Evolutionary conservation across 202 grass and related monocot genomes (phyloP).

Genomic region (Zizania palustris): DNA sequence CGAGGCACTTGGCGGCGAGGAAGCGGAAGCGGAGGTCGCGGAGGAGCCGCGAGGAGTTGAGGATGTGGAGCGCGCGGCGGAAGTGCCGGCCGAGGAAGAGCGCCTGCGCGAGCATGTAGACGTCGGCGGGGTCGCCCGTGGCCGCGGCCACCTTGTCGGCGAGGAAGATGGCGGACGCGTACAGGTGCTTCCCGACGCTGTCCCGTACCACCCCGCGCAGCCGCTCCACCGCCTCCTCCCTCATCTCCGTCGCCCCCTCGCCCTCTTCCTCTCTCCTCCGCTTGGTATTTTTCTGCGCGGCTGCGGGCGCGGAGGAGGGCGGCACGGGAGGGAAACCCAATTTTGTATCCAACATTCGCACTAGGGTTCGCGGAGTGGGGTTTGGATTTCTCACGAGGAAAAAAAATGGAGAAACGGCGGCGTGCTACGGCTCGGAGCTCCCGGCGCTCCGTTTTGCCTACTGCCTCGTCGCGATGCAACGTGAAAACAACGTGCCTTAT

Average conservation of each 20-base stretch:
- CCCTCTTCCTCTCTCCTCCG: conserved; percentile 47
- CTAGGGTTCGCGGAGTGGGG: conserved; percentile 49
- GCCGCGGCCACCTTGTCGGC: conserved; percentile 79
- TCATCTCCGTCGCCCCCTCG: conserved; percentile 53
- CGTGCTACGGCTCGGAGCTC: not conserved
- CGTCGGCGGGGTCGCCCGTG: conserved; percentile 69
- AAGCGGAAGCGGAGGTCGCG: conserved; percentile 87
- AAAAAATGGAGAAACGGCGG: not conserved
- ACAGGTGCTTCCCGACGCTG: conserved; percentile 88
- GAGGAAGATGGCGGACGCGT: conserved; percentile 89
- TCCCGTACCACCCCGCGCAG: conserved; percentile 85
- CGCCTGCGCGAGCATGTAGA: conserved; percentile 93
- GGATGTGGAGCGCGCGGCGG: conserved; percentile 87
- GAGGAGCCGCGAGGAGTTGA: conserved; percentile 72
- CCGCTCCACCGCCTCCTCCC: conserved; percentile 79
- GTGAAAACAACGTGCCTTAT: not conserved
- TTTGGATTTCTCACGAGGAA: conserved; percentile 25
- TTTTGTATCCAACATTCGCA: conserved; percentile 53
- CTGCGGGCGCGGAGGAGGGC: conserved; percentile 33
- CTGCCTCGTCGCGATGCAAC: too few relatives aligned
- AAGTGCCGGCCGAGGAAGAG: conserved; percentile 82
- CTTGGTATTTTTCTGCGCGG: conserved; percentile 43
- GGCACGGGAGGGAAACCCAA: conserved; percentile 47
- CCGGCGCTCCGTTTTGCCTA: not conserved
- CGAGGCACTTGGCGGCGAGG: conserved; percentile 95